phyloP scores from a whole-genome alignment of 192 early-diverging fungal genomes.

The Borealophlyctis nickersoniae region DNA sequence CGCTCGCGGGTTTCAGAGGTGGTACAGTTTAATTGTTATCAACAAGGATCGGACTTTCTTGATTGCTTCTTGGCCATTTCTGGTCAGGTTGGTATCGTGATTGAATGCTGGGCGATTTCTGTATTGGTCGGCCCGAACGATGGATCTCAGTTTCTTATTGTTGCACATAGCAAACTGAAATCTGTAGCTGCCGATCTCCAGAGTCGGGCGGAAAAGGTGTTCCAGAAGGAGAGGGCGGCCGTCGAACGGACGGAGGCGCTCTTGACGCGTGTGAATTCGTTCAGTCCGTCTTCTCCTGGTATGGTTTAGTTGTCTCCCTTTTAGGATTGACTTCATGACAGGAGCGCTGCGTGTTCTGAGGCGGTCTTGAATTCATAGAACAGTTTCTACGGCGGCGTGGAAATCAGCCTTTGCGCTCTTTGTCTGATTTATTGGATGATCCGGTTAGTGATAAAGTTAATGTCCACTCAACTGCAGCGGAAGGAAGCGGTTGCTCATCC shows the following conservation, averaged over 20 bases:
- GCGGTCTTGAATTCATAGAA: too few species aligned
- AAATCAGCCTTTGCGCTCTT: slow-evolving; percentile 47
- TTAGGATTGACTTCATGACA: too few species aligned
- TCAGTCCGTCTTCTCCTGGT: slow-evolving; percentile 12
- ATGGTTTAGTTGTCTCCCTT: too few species aligned
- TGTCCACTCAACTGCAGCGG: slow-evolving; percentile 7
- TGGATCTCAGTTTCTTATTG: not conserved
- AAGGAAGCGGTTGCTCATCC: too few species aligned
- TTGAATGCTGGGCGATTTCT: slow-evolving; percentile 3
- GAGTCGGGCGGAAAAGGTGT: slow-evolving; percentile 39
- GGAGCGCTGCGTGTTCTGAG: too few species aligned
- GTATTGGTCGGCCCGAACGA: not conserved
- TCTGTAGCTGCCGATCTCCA: slow-evolving; percentile 50
- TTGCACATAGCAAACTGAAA: slow-evolving; percentile 50
- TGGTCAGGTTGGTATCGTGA: slow-evolving; percentile 48
- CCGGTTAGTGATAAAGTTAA: slow-evolving; percentile 30
- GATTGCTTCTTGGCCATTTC: slow-evolving; percentile 64
- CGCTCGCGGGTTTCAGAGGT: slow-evolving; percentile 58
- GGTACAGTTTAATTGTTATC: slow-evolving; percentile 61
- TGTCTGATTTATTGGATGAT: slow-evolving; percentile 48
- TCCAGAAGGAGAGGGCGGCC: slow-evolving; percentile 36
- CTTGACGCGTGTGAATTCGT: slow-evolving; percentile 5
- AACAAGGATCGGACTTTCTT: slow-evolving; percentile 65
- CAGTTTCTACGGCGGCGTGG: slow-evolving; percentile 50
- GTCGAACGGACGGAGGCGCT: slow-evolving; percentile 4